Percentiles rank a stretch among this genome's conserved stretches.
These are phyloP conservation scores for Fusarium dimerum DNA, from an alignment of 2,329 filamentous ascomycete genomes.

Conservation along the genomic window DNA sequence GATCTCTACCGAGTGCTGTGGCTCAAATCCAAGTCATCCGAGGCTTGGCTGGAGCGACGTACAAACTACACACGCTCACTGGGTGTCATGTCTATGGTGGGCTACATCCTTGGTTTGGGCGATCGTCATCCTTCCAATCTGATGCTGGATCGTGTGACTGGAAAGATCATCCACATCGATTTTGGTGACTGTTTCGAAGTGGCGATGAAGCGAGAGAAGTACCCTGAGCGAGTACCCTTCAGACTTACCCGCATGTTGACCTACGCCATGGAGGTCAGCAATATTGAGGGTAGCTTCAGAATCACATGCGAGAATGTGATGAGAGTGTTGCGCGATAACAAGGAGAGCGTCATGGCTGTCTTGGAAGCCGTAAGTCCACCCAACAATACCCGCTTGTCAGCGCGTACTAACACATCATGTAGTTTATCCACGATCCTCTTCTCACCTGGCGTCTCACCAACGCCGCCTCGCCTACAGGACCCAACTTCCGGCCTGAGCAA, in stretches of 20 bases:
- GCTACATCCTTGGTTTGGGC: constrained; percentile 94
- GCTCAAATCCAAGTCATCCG: constrained; percentile 98
- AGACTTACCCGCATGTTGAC: constrained; percentile 97
- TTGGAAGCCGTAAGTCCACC: constrained; percentile 80
- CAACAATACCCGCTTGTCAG: background rate
- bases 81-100: constrained; percentile 99
- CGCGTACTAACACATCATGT: constrained; percentile 11
- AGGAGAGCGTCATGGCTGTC: constrained; percentile 97
- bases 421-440: constrained; percentile 99
- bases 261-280: constrained; percentile 99
- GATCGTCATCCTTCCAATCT: constrained; percentile 97
- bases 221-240: constrained; percentile 96
- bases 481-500: constrained; percentile 65
- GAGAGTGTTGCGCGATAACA: constrained; percentile 93
- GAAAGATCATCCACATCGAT: constrained; percentile 98
- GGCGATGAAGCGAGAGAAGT: constrained; percentile 99
- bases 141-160: constrained; percentile 93
- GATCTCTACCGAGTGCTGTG: constrained; percentile 97
- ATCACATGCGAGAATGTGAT: constrained; percentile 99
- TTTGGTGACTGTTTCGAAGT: constrained; percentile 99
- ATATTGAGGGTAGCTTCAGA: constrained; percentile 97
- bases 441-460: constrained; percentile 90
- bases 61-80: constrained; percentile 99
- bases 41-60: constrained; percentile 94
- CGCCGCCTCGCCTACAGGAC: constrained; percentile 62